These are phyloP conservation scores for Torulaspora gathmanii DNA, from an alignment of 805 yeast species.

Conservation along the genomic window DNA sequence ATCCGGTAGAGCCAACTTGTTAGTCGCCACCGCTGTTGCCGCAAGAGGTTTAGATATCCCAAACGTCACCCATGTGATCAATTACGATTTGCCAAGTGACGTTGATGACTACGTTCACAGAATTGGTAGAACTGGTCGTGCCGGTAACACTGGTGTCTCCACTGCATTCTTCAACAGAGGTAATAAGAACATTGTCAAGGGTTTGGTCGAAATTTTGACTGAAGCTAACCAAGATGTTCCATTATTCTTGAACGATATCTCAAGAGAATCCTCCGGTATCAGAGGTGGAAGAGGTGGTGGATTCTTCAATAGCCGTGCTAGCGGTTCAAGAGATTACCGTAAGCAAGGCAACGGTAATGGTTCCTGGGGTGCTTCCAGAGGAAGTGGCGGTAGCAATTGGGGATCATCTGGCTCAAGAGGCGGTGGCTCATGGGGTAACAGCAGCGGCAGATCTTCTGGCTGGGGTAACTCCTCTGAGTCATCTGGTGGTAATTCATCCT, in stretches of 20 bases:
- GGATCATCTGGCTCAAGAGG: conserved; percentile 25
- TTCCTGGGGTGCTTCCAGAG: conserved; percentile 35
- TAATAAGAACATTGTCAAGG: conserved; percentile 84
- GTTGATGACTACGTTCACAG: conserved; percentile 98
- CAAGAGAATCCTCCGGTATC: conserved; percentile 66
- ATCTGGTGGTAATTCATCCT: conserved; percentile 20
- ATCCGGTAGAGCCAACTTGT: conserved; percentile 83
- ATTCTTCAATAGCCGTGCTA: conserved; percentile 40
- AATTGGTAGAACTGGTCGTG: conserved; percentile 99
- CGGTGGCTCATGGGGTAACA: conserved; percentile 32
- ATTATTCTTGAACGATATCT: conserved; percentile 69
- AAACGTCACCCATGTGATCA: conserved; percentile 95
- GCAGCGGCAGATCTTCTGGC: conserved; percentile 35
- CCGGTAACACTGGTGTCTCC: conserved; percentile 98
- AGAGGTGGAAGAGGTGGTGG: conserved; percentile 56
- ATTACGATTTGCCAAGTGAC: conserved; percentile 94
- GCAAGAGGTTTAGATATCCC: conserved; percentile 99
- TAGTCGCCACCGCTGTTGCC: conserved; percentile 99
- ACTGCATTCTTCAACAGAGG: conserved; percentile 97
- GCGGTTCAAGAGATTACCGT: conserved; percentile 49
- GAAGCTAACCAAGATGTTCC: conserved; percentile 99
- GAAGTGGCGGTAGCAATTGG: conserved; percentile 20
- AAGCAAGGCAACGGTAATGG: conserved; percentile 39
- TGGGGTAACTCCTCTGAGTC: conserved; percentile 30
- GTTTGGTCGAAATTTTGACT: conserved; percentile 73